Evolutionary conservation across 2,329 filamentous ascomycete species (phyloP).

Genomic region (Talaromyces sp.): DNA sequence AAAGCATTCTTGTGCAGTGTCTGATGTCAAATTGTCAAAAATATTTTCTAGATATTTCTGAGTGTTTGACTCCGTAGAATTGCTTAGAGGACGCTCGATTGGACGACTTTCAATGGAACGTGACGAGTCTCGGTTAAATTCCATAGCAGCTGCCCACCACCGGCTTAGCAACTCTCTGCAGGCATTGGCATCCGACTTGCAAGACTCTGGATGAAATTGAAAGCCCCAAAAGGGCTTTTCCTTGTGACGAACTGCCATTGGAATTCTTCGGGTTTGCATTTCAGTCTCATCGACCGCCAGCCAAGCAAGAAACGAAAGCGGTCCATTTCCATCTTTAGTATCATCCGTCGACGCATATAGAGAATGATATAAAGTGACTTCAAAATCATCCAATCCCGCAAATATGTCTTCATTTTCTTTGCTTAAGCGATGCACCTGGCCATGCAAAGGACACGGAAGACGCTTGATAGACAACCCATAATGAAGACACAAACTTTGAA

Average conservation of each 20-base stretch:
- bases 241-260: conserved; percentile 72
- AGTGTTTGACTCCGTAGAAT: conserved; percentile 28
- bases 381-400: conserved; percentile 51
- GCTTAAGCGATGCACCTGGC: conserved; percentile 66
- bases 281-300: conserved; percentile 38
- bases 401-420: conserved; percentile 64
- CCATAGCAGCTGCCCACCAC: conserved; percentile 65
- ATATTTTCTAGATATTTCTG: conserved; percentile 45
- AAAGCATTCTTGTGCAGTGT: conserved; percentile 21
- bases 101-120: conserved; percentile 17
- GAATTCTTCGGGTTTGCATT: conserved; percentile 37
- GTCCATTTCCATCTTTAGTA: conserved; percentile 1
- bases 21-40: conserved; percentile 28
- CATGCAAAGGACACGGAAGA: conserved; percentile 71
- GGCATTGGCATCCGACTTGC: conserved; percentile 62
- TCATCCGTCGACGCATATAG: conserved; percentile 42
- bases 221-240: conserved; percentile 74
- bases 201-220: conserved; percentile 90
- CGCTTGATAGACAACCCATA: conserved; percentile 63
- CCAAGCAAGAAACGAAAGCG: conserved; percentile 58
- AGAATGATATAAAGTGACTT: conserved; percentile 73
- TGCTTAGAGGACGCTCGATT: conserved; percentile 16
- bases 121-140: conserved; percentile 51
- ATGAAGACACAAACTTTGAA: conserved; percentile 70
- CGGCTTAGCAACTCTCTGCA: conserved; percentile 59